Base-by-base conservation (phyloP, 129 eudicot species). In the Ambrosia trifida region DNA sequence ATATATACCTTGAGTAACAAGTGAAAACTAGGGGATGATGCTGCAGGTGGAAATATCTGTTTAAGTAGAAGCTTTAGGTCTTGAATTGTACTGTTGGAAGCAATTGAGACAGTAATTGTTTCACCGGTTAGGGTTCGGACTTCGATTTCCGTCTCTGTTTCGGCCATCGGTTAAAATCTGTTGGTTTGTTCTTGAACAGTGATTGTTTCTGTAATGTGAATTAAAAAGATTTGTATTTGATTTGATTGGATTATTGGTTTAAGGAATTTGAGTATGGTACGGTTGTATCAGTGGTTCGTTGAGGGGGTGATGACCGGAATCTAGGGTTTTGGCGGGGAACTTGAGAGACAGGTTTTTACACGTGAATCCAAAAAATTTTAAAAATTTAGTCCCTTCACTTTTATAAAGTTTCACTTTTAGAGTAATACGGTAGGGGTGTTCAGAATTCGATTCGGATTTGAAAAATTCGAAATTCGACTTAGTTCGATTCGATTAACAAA, bases 101-200 rank as follows among this genome's bases (percentile, higher is more conserved):
- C 80, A 14, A 91, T 84, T 3, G 82, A 81, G 44, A 88, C 74
- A 8, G 64, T 66, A 0, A 66, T 79, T 8, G 91, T 76, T 81
- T 86, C 94, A 10, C 97, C 97, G 16, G 79, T 77, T 56, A 91
- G 75, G 83, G 85, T 68, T 61, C 97, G 79, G 51, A 91, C 80
- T 73, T 82, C 75, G 28, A 91, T 88, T 70, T 80, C 85, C 35
- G 56, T 69, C 67, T 76, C 84, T 5, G 5, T 64, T 20, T 81
- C 85, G 24, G 51, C 73, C 82, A 69, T 77, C 24, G 9, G 35
- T 53, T 12, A 17, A 1, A 17, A 32, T 3, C 57, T 6, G 36
- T 40, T 72, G 20, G 59, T 5, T 54, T 6, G 54, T 11, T 49
- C 9, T 19, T 51, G 6, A 30, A 17, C 7, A 20, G 10, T 13